phyloP scores from a whole-genome alignment of 208 protist genomes.

The Herpetomonas samuelpessoai region DNA sequence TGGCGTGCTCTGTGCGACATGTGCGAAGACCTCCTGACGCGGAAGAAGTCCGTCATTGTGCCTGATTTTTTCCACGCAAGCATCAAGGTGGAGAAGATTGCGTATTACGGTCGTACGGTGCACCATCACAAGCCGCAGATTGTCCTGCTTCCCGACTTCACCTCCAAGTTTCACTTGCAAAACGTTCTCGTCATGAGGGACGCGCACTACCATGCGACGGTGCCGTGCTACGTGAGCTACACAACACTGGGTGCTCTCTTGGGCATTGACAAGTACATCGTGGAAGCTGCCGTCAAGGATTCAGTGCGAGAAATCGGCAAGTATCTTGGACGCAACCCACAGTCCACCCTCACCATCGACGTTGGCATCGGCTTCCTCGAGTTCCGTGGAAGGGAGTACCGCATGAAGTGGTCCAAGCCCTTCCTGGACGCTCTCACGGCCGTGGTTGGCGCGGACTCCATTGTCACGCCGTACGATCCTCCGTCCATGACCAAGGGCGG shows the following conservation, averaged over 20 bases:
- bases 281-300: slow-evolving; percentile 76
- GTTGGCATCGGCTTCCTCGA: slow-evolving; percentile 66
- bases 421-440: slow-evolving; percentile 45
- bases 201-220: slow-evolving; percentile 78
- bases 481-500: slow-evolving; percentile 63
- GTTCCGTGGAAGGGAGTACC: slow-evolving; percentile 65
- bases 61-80: slow-evolving; percentile 81
- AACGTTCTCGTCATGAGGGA: slow-evolving; percentile 77
- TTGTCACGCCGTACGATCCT: slow-evolving; percentile 59
- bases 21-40: slow-evolving; percentile 53
- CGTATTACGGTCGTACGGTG: slow-evolving; percentile 36
- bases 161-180: slow-evolving; percentile 72
- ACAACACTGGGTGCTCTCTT: slow-evolving; percentile 29
- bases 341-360: slow-evolving; percentile 62
- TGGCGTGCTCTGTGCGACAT: slow-evolving; percentile 67
- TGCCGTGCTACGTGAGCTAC: slow-evolving; percentile 45
- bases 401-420: slow-evolving; percentile 64
- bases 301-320: slow-evolving; percentile 84
- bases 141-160: slow-evolving; percentile 78
- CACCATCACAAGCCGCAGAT: slow-evolving; percentile 80
- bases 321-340: slow-evolving; percentile 65
- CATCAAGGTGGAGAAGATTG: slow-evolving; percentile 67
- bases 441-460: slow-evolving; percentile 25
- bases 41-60: slow-evolving; percentile 62
- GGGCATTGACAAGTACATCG: slow-evolving; percentile 56